Conservation (phyloP, 805 yeast species). For the Candida ovalis region DNA sequence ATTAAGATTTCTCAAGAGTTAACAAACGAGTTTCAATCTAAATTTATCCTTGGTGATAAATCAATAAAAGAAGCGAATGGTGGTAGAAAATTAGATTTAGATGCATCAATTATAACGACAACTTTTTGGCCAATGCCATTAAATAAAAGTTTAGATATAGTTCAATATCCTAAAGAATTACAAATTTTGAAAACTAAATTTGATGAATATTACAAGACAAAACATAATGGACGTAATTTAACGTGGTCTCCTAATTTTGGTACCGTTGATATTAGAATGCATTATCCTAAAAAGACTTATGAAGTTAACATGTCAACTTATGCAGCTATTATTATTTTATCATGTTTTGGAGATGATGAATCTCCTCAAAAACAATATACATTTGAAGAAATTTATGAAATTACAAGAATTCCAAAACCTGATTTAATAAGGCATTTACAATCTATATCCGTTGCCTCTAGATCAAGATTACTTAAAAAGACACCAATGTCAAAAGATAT, state of each 20-base stretch:
- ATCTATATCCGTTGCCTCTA: conserved; percentile 81
- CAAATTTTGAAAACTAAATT: conserved; percentile 41
- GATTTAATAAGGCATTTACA: conserved; percentile 77
- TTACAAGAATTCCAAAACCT: conserved; percentile 66
- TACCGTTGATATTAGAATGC: conserved; percentile 71
- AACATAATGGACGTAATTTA: conserved; percentile 56
- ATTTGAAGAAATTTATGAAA: conserved; percentile 54
- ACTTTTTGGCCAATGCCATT: conserved; percentile 66
- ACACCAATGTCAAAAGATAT: conserved; percentile 73
- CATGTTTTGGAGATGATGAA: conserved; percentile 59
- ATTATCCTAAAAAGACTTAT: conserved; percentile 65
- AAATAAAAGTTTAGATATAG: conserved; percentile 31
- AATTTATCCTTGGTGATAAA: conserved; percentile 13
- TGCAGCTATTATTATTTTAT: conserved; percentile 70
- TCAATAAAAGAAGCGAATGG: conserved; percentile 16
- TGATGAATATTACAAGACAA: conserved; percentile 45
- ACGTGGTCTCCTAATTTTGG: conserved; percentile 85
- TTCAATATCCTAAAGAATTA: conserved; percentile 42
- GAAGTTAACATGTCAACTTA: conserved; percentile 78
- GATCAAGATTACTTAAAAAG: conserved; percentile 70
- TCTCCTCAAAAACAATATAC: conserved; percentile 44
- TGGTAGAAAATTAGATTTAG: conserved; percentile 38
- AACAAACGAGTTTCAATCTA: conserved; percentile 35
- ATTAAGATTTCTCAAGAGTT: conserved; percentile 55
- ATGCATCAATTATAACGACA: conserved; percentile 53